Evolutionary conservation across 495 filamentous ascomycete genomes (phyloP).

Genomic region (Antarctomyces pellizariae): DNA sequence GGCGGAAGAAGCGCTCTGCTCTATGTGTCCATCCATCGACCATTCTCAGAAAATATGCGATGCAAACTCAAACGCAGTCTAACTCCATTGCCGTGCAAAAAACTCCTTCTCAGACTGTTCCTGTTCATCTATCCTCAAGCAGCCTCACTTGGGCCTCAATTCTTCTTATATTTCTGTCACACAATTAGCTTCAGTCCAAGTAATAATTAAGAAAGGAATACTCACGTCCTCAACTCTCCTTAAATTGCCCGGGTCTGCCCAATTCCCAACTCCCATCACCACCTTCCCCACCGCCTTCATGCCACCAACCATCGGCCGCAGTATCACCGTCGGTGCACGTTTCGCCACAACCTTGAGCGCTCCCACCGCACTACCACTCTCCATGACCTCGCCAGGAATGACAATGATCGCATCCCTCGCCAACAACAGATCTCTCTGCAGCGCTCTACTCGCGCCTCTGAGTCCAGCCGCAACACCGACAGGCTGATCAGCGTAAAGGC

Average conservation of each 20-base stretch:
- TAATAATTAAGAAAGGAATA: conserved; percentile 1
- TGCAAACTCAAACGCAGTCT: too few relatives aligned
- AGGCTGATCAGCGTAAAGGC: conserved; percentile 81
- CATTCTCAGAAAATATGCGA: too few relatives aligned
- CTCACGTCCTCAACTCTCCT: conserved; percentile 75
- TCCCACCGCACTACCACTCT: conserved; percentile 61
- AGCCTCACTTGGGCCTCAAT: conserved; percentile 7
- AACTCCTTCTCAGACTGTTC: background rate
- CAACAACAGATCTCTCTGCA: conserved; percentile 66
- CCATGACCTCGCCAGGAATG: conserved; percentile 78
- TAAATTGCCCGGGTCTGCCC: conserved; percentile 62
- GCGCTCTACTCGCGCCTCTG: conserved; percentile 51
- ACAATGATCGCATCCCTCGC: conserved; percentile 81
- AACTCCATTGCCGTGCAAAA: too few relatives aligned
- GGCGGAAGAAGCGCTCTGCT: too few relatives aligned
- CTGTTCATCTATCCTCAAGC: background rate
- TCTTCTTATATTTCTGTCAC: conserved; percentile 15
- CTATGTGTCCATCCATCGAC: too few relatives aligned
- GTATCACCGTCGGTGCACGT: conserved; percentile 71
- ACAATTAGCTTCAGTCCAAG: conserved; percentile 1
- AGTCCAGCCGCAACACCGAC: conserved; percentile 70
- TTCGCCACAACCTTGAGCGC: conserved; percentile 59
- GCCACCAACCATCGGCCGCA: conserved; percentile 65
- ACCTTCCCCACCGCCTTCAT: conserved; percentile 78
- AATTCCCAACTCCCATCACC: conserved; percentile 80